Evolutionary conservation across 148 eudicot genomes (phyloP), one percentile per base, ranked within the genome.

Genomic region (Nepenthes gracilis): DNA sequence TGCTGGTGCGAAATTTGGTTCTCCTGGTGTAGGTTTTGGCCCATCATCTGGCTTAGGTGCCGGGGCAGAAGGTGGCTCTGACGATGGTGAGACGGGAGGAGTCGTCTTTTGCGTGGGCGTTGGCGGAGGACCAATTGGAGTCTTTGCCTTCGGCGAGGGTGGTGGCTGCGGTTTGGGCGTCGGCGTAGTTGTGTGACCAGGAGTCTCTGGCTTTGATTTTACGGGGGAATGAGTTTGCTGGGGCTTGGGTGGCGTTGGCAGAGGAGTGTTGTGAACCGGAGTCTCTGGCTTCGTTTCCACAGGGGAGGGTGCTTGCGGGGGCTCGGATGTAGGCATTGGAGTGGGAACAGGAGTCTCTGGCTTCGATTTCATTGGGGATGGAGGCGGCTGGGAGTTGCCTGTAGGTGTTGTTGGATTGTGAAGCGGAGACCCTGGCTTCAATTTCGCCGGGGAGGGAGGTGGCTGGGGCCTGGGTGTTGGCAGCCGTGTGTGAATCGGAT

Each of bases 1-100:
- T 13, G 72, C 33, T 23, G 60, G 58, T 57, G 54, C 55, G 69
- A 60, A 11, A 43, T 37, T n/a, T 5, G 48, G 48, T 45, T 45
- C 48, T 6, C 11, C 48, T 11, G 48, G 48, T 45, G 48, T 11
- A 45, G 48, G 8, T 5, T 6, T 45, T 5, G 48, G 6, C 48
- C 8, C 11, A 6, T 45, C 11, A 6, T 45, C 48, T 11, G 48
- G 48, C 11, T 45, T 45, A 11, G 48, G 48, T 45, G 48, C 48
- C 6, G 11, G 48, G 6, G 48, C 8, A 45, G 48, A 45, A 6
- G 6, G 48, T 6, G 48, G 48, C 11, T 6, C 48, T 5, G 11
- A 11, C 8, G 11, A 6, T 45, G 48, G 48, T 45, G 48, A 6
- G 48, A 45, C 1, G 48, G 48, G 48, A 5, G 48, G 8, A 5